phyloP scores from a whole-genome alignment of 2,329 filamentous ascomycete genomes.

The Aureobasidium sp. region DNA sequence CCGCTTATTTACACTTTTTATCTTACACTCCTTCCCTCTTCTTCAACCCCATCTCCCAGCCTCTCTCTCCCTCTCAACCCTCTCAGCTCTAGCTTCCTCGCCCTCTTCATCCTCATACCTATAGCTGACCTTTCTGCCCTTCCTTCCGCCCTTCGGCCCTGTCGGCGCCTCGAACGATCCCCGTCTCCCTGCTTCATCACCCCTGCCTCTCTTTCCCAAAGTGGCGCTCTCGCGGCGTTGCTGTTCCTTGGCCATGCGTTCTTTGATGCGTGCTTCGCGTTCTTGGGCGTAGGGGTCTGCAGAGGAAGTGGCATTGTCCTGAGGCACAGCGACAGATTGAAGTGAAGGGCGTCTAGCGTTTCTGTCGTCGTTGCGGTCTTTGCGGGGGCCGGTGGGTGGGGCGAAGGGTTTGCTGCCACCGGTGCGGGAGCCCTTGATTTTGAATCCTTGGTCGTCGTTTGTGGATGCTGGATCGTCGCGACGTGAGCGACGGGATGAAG shows the following conservation, averaged over 20 bases:
- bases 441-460: constrained; percentile 39
- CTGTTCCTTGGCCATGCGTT: constrained; percentile 58
- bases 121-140: constrained; percentile 23
- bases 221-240: constrained; percentile 51
- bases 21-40: background rate
- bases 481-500: constrained; percentile 31
- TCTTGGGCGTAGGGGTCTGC: constrained; percentile 30
- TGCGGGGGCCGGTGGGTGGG: constrained; percentile 32
- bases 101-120: constrained; percentile 40
- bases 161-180: constrained; percentile 35
- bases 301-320: constrained; percentile 16
- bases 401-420: constrained; percentile 21
- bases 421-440: constrained; percentile 36
- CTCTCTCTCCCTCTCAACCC: constrained; percentile 50
- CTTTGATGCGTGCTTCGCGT: constrained; percentile 25
- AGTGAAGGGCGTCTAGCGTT: constrained; percentile 14
- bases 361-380: constrained; percentile 19
- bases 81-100: constrained; percentile 28
- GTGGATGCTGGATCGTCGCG: constrained; percentile 29
- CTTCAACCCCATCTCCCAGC: constrained; percentile 30
- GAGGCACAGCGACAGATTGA: constrained; percentile 3
- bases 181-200: constrained; percentile 8
- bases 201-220: constrained; percentile 31
- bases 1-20: background rate
- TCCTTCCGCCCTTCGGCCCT: constrained; percentile 45